phyloP scores from a whole-genome alignment of 2,329 filamentous ascomycete genomes.

The Clonostachys byssicola region DNA sequence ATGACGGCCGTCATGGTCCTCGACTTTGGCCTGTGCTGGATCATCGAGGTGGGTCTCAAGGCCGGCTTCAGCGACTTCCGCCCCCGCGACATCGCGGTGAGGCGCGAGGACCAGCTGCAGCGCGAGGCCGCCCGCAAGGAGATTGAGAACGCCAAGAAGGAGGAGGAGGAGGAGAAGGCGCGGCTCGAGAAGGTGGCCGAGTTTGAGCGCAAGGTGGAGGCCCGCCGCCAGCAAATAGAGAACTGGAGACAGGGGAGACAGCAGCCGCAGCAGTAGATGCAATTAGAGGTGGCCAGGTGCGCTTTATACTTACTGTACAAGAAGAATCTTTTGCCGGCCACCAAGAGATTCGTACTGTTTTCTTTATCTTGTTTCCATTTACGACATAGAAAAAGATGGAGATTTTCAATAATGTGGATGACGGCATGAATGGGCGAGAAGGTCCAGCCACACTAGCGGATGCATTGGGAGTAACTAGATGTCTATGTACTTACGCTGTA shows the following conservation, averaged over 20 bases:
- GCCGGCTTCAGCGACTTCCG: constrained; percentile 82
- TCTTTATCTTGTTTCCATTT: too few relatives aligned
- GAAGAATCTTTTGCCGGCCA: too few relatives aligned
- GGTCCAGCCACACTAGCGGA: too few relatives aligned
- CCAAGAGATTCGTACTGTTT: too few relatives aligned
- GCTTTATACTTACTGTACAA: too few relatives aligned
- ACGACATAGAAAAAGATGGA: too few relatives aligned
- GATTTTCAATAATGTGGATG: too few relatives aligned
- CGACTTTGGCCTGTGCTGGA: constrained; percentile 82
- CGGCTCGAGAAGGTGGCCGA: constrained; percentile 50
- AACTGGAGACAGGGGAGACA: constrained; percentile 35
- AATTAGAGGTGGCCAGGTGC: too few relatives aligned
- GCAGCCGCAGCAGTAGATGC: constrained; percentile 1
- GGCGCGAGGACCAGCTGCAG: constrained; percentile 81
- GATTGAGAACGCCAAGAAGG: constrained; percentile 45
- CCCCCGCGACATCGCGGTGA: constrained; percentile 87
- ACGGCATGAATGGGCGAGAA: too few relatives aligned
- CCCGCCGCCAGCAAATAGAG: constrained; percentile 41
- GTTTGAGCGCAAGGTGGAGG: constrained; percentile 54
- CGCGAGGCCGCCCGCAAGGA: constrained; percentile 68
- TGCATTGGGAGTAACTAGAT: too few relatives aligned
- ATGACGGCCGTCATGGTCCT: constrained; percentile 82
- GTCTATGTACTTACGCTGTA: too few relatives aligned
- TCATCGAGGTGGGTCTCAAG: constrained; percentile 87
- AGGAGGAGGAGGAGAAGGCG: constrained; percentile 46